phyloP scores from a whole-genome alignment of 805 yeast genomes.

The Jamesozyma hellenica region DNA sequence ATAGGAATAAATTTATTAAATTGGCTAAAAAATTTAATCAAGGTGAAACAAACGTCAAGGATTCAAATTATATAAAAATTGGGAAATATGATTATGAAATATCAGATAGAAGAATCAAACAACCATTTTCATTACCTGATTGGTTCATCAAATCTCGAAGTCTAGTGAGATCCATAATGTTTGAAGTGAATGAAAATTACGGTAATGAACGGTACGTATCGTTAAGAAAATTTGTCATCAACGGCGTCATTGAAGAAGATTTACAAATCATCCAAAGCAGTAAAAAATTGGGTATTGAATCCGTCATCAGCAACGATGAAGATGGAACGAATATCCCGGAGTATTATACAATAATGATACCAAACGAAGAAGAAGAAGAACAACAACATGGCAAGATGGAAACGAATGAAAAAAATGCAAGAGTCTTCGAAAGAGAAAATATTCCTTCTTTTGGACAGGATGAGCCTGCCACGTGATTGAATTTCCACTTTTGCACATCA shows the following conservation, averaged over 20 bases:
- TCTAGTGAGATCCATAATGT: constrained; percentile 26
- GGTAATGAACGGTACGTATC: constrained; percentile 32
- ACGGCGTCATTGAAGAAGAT: constrained; percentile 35
- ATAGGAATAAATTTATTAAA: constrained; percentile 5
- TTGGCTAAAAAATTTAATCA: constrained; percentile 12
- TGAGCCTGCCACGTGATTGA: constrained; percentile 13
- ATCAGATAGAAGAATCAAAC: constrained; percentile 17
- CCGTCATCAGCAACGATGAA: no score
- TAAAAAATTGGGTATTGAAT: no score
- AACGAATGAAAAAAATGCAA: no score
- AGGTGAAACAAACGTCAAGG: constrained; percentile 13
- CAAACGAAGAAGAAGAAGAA: not conserved
- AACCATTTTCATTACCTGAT: constrained; percentile 24
- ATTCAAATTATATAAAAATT: constrained; percentile 20
- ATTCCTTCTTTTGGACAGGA: constrained; percentile 28
- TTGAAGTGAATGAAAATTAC: constrained; percentile 28
- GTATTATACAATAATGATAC: constrained; percentile 5
- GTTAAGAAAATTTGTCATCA: constrained; percentile 31
- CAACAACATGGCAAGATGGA: no score
- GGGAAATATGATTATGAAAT: constrained; percentile 24
- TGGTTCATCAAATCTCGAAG: constrained; percentile 25
- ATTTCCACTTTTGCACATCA: not conserved
- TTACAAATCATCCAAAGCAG: constrained; percentile 14
- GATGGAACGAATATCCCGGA: constrained; percentile 14
- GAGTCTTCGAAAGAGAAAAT: constrained; percentile 1